Base-by-base conservation (phyloP, 1,284 basidiomycete species). In the Cystobasidiaceae sp. region DNA sequence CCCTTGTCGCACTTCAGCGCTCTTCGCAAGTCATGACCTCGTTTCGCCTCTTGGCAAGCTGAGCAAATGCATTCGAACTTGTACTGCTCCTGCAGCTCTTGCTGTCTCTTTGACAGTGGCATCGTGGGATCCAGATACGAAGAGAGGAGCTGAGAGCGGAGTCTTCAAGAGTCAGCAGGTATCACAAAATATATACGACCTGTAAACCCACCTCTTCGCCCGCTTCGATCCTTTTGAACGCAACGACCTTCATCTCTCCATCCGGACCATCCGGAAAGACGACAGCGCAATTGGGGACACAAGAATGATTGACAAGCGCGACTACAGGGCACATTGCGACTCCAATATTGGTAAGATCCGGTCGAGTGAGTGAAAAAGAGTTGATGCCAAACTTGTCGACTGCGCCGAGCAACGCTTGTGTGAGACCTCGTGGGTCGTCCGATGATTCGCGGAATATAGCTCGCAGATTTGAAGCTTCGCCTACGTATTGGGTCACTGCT, bases 241-340 rank as follows among this genome's bases (percentile, higher is more conserved):
- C 84, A 11, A 92, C 78, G 9, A 93, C 80, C 43, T 87, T 83
- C 82, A 93, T 85, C 13, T 80, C 74, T 1, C 80, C 77, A 32
- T 71, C 72, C 3, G 74, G 69, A n/a, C 77, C 78, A n/a, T 73
- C 70, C 39, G 93, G 92, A 74, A 93, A 97, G 0, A 97, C 90
- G 23, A 93, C 83, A n/a, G 87, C 89, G 0, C 87, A 90, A 71
- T 94, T 94, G 0, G 93, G 93, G 28, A 84, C 82, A 74, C 93
- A 97, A 0, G 90, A 89, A 74, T 97, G 93, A 72, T 97, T 97
- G 69, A 88, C 82, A 33, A 97, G 80, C 0, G 93, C 91, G 11
- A 86, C 79, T 0, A 83, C 71, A 0, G 92, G 90, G 0, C 88
- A 87, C 19, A 93, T 81, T 28, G 86, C 84, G 1, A 87, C 84